phyloP scores from a whole-genome alignment of 768 basidiomycete species.

The Lactifluus piperatus region DNA sequence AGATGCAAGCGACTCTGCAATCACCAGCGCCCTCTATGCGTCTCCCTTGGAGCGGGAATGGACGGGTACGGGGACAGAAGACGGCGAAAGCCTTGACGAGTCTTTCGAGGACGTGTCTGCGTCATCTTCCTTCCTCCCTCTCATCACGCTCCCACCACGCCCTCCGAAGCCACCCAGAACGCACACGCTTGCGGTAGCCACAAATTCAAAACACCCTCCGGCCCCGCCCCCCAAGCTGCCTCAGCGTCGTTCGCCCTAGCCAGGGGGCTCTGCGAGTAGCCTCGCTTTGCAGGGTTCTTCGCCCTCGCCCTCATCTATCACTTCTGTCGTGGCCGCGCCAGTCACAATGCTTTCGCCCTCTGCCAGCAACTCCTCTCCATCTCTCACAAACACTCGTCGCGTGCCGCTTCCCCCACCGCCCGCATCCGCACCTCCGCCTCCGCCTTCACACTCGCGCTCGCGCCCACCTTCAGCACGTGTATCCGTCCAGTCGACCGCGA shows the following conservation, averaged over 20 bases:
- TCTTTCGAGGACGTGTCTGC: slow-evolving; percentile 61
- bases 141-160: slow-evolving; percentile 24
- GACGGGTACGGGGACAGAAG: slow-evolving; percentile 32
- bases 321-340: slow-evolving; percentile 35
- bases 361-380: neutral
- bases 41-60: slow-evolving; percentile 36
- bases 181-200: neutral
- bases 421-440: neutral
- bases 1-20: slow-evolving; percentile 30
- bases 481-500: slow-evolving; percentile 29
- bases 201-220: neutral
- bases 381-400: slow-evolving; percentile 9
- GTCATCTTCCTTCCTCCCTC: slow-evolving; percentile 33
- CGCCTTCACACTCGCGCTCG: slow-evolving; percentile 13
- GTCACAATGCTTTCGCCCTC: neutral
- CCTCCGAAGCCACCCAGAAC: slow-evolving; percentile 25
- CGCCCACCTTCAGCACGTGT: slow-evolving; percentile 25
- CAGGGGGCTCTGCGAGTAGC: neutral
- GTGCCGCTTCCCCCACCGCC: neutral
- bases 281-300: slow-evolving; percentile 16
- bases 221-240: slow-evolving; percentile 16
- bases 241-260: slow-evolving; percentile 6
- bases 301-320: slow-evolving; percentile 25
- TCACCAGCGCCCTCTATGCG: slow-evolving; percentile 22
- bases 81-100: slow-evolving; percentile 48